Evolutionary conservation across 805 yeast species (phyloP).

Genomic region (Ogataea methanolica): DNA sequence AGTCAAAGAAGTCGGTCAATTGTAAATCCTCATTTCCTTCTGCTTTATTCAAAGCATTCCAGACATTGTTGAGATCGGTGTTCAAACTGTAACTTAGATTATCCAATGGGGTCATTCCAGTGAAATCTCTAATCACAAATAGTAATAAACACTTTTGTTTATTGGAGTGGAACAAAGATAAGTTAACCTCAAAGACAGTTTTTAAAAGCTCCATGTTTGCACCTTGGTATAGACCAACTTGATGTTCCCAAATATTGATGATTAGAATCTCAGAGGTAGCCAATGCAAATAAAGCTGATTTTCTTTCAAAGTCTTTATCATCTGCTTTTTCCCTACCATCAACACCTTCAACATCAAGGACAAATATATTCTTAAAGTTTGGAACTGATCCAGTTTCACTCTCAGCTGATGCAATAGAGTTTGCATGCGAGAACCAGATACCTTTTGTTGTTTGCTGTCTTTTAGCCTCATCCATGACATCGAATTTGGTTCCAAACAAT

Average conservation of each 20-base stretch:
- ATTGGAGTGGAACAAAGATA: constrained; percentile 72
- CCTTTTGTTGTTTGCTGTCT: constrained; percentile 92
- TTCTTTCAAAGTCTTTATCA: constrained; percentile 96
- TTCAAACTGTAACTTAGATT: constrained; percentile 66
- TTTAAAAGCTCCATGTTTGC: constrained; percentile 94
- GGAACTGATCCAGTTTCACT: constrained; percentile 8
- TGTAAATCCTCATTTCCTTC: constrained; percentile 47
- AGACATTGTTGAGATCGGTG: constrained; percentile 68
- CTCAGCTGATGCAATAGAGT: constrained; percentile 28
- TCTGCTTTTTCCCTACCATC: constrained; percentile 98
- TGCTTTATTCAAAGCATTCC: constrained; percentile 78
- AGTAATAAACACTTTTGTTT: constrained; percentile 56
- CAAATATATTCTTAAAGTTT: constrained; percentile 45
- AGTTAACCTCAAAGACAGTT: constrained; percentile 94
- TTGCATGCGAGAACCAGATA: constrained; percentile 67
- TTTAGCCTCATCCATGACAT: constrained; percentile 83
- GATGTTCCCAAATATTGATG: constrained; percentile 95
- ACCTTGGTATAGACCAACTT: constrained; percentile 94
- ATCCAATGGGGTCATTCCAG: constrained; percentile 79
- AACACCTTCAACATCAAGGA: constrained; percentile 98
- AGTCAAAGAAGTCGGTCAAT: constrained; percentile 76
- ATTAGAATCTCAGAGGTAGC: constrained; percentile 88
- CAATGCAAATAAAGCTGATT: constrained; percentile 91
- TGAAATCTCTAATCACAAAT: constrained; percentile 89
- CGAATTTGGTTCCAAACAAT: constrained; percentile 81